Evolutionary conservation across 148 eudicot species (phyloP).

Genomic region (Tetragonia tetragonoides): DNA sequence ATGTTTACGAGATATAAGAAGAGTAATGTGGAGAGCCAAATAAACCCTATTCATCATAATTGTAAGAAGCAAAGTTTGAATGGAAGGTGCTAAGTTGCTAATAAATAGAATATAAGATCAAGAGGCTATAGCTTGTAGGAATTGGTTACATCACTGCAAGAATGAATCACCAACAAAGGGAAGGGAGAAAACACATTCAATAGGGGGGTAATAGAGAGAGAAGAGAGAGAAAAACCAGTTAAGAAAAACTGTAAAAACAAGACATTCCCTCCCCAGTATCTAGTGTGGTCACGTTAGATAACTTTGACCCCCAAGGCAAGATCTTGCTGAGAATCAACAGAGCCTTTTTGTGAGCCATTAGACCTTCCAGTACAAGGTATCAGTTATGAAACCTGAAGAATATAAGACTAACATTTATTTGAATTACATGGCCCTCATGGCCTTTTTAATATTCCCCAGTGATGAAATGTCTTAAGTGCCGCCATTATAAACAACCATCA

Average conservation of each 20-base stretch:
- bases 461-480: neutral
- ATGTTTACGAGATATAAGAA: neutral
- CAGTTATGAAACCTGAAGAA: neutral
- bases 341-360: neutral
- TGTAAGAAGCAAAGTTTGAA: too few relatives aligned
- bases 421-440: neutral
- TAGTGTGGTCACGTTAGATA: neutral
- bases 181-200: neutral
- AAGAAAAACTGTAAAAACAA: neutral
- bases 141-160: neutral
- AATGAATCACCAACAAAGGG: neutral
- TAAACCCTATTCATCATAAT: neutral
- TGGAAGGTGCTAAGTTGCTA: too few relatives aligned
- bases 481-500: neutral
- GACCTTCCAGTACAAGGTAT: neutral
- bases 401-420: neutral
- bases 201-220: neutral
- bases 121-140: too few relatives aligned
- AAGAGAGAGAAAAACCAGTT: neutral
- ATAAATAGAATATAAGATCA: too few relatives aligned
- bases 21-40: neutral
- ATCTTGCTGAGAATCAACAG: neutral
- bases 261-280: neutral
- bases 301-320: neutral
- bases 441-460: neutral